Percentiles rank a stretch among this genome's conserved stretches.
Evolutionary conservation across 768 basidiomycete species (phyloP).

Genomic region (Xanthoconium purpureum): DNA sequence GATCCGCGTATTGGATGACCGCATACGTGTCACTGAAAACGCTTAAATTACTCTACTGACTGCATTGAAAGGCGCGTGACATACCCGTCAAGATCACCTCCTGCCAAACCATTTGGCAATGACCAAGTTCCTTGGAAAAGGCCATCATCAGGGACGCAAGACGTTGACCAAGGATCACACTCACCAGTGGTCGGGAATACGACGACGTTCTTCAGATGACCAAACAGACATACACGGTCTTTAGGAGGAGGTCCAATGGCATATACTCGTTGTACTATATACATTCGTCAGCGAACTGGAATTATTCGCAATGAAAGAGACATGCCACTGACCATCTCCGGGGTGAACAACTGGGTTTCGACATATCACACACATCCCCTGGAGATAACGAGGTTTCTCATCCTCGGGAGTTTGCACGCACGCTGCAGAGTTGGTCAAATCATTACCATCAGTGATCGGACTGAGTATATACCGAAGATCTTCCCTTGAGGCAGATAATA

Average conservation of each 20-base stretch:
- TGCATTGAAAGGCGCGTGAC: background rate
- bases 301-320: background rate
- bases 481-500: conserved; percentile 52
- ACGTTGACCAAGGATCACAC: conserved; percentile 12
- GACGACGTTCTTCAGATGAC: conserved; percentile 63
- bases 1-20: conserved; percentile 51
- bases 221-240: conserved; percentile 41
- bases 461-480: conserved; percentile 56
- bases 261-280: conserved; percentile 61
- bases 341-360: conserved; percentile 75
- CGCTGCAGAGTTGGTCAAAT: too few species aligned
- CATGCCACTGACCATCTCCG: conserved; percentile 55
- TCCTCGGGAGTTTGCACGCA: conserved; percentile 57
- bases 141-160: background rate
- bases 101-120: conserved; percentile 63
- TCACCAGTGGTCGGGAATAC: conserved; percentile 64
- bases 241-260: conserved; percentile 70
- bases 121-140: conserved; percentile 49
- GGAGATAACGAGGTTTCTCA: conserved; percentile 34
- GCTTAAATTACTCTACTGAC: conserved; percentile 33
- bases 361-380: conserved; percentile 47
- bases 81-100: conserved; percentile 77
- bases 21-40: conserved; percentile 57
- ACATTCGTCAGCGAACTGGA: conserved; percentile 1
- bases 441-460: background rate